Evolutionary conservation across 2,329 filamentous ascomycete genomes (phyloP).

Genomic region (Didymella segeticola): DNA sequence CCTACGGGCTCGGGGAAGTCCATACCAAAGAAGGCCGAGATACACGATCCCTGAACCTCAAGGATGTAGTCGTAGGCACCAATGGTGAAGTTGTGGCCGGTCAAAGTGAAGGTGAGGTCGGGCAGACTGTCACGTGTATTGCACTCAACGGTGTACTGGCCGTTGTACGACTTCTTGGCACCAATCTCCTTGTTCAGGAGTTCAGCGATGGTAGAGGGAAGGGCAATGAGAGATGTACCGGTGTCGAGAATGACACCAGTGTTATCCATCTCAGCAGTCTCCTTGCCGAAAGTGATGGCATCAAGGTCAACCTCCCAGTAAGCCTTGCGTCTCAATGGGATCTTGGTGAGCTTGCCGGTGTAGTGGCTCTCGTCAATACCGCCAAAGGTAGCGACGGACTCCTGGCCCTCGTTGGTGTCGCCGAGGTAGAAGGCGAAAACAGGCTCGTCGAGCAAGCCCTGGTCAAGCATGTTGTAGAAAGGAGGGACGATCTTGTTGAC

Average conservation of each 20-base stretch:
- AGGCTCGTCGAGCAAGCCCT: slow-evolving; percentile 86
- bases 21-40: slow-evolving; percentile 98
- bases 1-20: slow-evolving; percentile 82
- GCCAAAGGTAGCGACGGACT: slow-evolving; percentile 90
- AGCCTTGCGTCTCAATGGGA: slow-evolving; percentile 95
- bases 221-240: slow-evolving; percentile 94
- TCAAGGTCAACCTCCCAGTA: slow-evolving; percentile 99
- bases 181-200: slow-evolving; percentile 97
- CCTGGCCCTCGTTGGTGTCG: slow-evolving; percentile 71
- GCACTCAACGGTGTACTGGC: slow-evolving; percentile 95
- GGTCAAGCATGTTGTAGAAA: slow-evolving; percentile 94
- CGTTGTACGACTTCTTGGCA: slow-evolving; percentile 96
- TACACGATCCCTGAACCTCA: slow-evolving; percentile 92
- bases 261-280: slow-evolving; percentile 86
- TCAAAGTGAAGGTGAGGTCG: slow-evolving; percentile 88
- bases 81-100: slow-evolving; percentile 93
- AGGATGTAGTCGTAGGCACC: slow-evolving; percentile 91
- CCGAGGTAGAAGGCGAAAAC: slow-evolving; percentile 98
- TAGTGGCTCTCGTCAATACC: slow-evolving; percentile 83
- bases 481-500: slow-evolving; percentile 94
- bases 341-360: slow-evolving; percentile 86
- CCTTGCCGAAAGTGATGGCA: slow-evolving; percentile 85
- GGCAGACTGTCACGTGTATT: slow-evolving; percentile 81
- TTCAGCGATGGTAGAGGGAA: slow-evolving; percentile 89
- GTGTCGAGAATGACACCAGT: slow-evolving; percentile 98